These are phyloP conservation scores for Starmerella sirachaensis DNA, from an alignment of 805 yeast species.

Conservation along the genomic window DNA sequence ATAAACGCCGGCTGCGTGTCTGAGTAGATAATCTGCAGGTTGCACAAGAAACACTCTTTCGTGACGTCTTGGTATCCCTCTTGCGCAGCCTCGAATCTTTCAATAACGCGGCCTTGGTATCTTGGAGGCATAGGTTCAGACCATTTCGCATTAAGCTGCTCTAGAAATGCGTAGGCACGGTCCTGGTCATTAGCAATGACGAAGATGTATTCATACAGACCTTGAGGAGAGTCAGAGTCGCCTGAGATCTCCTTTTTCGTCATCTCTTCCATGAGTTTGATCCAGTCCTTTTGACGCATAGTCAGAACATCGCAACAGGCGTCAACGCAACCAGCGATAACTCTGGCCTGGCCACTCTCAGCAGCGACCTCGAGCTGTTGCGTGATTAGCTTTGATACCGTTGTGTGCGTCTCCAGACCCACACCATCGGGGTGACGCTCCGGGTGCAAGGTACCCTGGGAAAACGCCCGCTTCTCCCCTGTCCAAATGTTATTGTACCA, in stretches of 20 bases:
- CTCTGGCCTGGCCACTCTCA: constrained; percentile 68
- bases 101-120: constrained; percentile 48
- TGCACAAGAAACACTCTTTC: constrained; percentile 45
- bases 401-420: constrained; percentile 66
- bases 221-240: constrained; percentile 44
- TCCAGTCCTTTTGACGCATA: constrained; percentile 54
- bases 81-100: constrained; percentile 48
- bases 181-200: constrained; percentile 80
- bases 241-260: constrained; percentile 28
- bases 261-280: constrained; percentile 36
- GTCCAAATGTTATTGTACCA: constrained; percentile 65
- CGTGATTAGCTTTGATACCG: constrained; percentile 69
- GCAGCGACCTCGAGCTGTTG: constrained; percentile 85
- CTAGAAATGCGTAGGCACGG: constrained; percentile 55
- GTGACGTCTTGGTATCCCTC: constrained; percentile 73
- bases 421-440: constrained; percentile 53
- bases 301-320: constrained; percentile 53
- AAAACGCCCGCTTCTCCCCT: constrained; percentile 57
- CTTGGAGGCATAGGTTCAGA: constrained; percentile 53
- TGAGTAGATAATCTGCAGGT: constrained; percentile 52
- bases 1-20: constrained; percentile 56
- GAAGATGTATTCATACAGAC: constrained; percentile 65
- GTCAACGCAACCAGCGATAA: constrained; percentile 64
- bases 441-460: constrained; percentile 59
- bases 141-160: constrained; percentile 55